Evolutionary conservation across 2,329 filamentous ascomycete genomes (phyloP).

Genomic region (Tolypocladium cylindrosporum): DNA sequence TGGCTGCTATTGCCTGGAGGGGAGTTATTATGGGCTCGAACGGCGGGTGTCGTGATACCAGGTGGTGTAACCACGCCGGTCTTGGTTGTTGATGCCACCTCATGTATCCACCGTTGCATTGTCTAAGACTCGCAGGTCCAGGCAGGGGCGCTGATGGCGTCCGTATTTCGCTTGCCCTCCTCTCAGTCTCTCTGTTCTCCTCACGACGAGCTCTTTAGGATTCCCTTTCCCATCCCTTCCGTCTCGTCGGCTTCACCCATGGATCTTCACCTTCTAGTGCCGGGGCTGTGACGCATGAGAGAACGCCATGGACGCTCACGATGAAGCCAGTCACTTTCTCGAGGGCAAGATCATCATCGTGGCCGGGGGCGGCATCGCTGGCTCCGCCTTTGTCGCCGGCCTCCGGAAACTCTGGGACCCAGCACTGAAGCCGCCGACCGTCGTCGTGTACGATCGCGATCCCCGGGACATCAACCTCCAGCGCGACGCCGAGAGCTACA

Average conservation of each 20-base stretch:
- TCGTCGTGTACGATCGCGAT: conserved; percentile 33
- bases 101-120: too few species aligned
- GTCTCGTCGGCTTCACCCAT: not conserved
- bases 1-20: too few species aligned
- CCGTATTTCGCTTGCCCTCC: too few species aligned
- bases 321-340: conserved; percentile 16
- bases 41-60: too few species aligned
- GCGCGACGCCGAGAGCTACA: conserved; percentile 24
- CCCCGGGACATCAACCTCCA: conserved; percentile 14
- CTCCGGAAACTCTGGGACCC: conserved; percentile 28
- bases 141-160: too few species aligned
- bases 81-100: too few species aligned
- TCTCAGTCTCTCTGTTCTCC: not conserved
- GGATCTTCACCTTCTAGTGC: not conserved
- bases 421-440: conserved; percentile 16
- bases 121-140: too few species aligned
- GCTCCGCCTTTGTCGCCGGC: conserved; percentile 29
- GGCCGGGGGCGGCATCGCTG: conserved; percentile 32
- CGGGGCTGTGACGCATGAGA: not conserved
- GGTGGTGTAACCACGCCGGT: too few species aligned
- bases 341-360: conserved; percentile 31
- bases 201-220: not conserved
- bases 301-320: conserved; percentile 6
- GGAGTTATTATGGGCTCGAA: too few species aligned
- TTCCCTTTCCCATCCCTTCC: not conserved